These are phyloP conservation scores for Flammula alnicola DNA, from an alignment of 1,284 basidiomycete genomes.

Conservation along the genomic window DNA sequence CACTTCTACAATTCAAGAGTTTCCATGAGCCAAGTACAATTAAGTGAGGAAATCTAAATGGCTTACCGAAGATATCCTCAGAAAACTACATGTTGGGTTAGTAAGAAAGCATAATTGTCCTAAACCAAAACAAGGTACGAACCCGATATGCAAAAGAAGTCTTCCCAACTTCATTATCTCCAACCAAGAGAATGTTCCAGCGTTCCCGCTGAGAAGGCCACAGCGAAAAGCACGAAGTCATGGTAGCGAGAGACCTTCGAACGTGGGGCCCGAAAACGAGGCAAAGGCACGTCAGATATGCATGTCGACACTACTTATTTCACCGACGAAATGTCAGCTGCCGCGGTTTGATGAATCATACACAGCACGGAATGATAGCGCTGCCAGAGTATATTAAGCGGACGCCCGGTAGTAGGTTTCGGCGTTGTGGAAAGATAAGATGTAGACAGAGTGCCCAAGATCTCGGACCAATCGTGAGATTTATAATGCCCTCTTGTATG, in stretches of 20 bases:
- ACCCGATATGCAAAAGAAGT: slow-evolving; percentile 31
- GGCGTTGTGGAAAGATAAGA: neutral
- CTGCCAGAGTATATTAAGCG: neutral
- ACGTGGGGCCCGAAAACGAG: neutral
- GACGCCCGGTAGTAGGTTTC: slow-evolving; percentile 3
- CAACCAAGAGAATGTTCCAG: slow-evolving; percentile 27
- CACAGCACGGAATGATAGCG: neutral
- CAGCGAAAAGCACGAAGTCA: slow-evolving; percentile 15
- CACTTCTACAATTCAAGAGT: slow-evolving; percentile 14
- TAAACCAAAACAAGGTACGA: slow-evolving; percentile 4
- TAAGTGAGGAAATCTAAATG: neutral
- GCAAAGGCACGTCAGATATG: neutral
- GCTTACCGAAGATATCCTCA: slow-evolving; percentile 21
- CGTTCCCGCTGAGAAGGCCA: slow-evolving; percentile 17
- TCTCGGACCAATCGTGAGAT: slow-evolving; percentile 11
- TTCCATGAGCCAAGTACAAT: neutral
- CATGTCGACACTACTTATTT: neutral
- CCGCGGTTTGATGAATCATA: neutral
- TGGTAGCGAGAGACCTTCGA: neutral
- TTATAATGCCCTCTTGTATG: neutral
- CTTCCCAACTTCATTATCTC: slow-evolving; percentile 30
- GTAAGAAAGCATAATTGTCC: neutral
- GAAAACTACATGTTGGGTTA: slow-evolving; percentile 17
- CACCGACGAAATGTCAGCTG: neutral
- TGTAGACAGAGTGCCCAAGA: slow-evolving; percentile 6